These are phyloP conservation scores for Xylariaceae sp. DNA, from an alignment of 2,329 filamentous ascomycete genomes.

Conservation along the genomic window DNA sequence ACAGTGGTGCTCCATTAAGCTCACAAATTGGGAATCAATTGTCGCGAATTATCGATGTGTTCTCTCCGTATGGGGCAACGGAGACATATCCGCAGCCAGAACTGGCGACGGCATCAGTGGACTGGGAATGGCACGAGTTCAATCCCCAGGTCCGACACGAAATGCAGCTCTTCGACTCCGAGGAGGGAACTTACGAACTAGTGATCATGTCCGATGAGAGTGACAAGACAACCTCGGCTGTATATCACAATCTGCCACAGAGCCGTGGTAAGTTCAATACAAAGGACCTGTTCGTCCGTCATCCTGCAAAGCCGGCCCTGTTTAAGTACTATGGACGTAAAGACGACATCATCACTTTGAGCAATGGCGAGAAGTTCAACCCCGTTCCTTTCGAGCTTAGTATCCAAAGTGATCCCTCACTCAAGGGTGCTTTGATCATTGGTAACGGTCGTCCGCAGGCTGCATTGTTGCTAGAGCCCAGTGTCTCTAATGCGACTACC, in stretches of 20 bases:
- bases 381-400: conserved; percentile 1
- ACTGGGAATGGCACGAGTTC: no score
- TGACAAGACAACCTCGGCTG: conserved; percentile 15
- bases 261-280: conserved; percentile 31
- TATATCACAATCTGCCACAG: conserved; percentile 33
- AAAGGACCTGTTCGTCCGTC: conserved; percentile 35
- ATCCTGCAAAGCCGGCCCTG: conserved; percentile 32
- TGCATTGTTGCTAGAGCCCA: conserved; percentile 35
- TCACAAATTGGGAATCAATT: no score
- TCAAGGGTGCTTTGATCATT: conserved; percentile 24
- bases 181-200: conserved; percentile 5
- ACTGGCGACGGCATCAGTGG: no score
- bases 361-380: conserved; percentile 36
- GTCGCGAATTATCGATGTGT: no score
- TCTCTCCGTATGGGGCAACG: no score
- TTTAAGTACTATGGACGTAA: conserved; percentile 35
- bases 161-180: no score
- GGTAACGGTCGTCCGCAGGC: conserved; percentile 34
- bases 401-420: conserved; percentile 5
- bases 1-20: no score
- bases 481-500: not conserved
- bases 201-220: conserved; percentile 21
- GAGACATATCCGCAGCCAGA: no score
- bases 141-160: no score
- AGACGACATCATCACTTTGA: conserved; percentile 42